Percentiles rank a stretch among this genome's conserved stretches.
These are phyloP conservation scores for Verticillium alfalfae DNA, from an alignment of 2,329 filamentous ascomycete species.

Conservation along the genomic window DNA sequence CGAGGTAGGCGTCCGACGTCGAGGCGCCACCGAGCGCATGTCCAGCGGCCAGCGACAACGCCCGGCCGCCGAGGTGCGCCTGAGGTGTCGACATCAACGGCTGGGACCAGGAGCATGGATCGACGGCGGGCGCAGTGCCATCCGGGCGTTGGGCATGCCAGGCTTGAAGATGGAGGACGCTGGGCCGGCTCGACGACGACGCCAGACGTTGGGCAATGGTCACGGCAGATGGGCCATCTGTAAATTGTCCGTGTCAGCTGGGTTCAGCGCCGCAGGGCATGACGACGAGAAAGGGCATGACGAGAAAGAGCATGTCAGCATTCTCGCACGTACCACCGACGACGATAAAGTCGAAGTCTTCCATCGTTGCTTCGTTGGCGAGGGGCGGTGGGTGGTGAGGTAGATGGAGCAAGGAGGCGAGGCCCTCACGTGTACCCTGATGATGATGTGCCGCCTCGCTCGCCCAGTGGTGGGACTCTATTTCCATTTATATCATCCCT, in stretches of 20 bases:
- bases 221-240: background rate
- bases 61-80: background rate
- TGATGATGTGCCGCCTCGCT: no score
- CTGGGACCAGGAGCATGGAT: background rate
- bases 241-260: background rate
- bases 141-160: background rate
- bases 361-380: background rate
- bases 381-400: background rate
- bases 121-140: background rate
- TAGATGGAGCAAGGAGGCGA: background rate
- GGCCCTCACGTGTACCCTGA: no score
- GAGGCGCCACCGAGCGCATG: background rate
- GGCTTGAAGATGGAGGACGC: background rate
- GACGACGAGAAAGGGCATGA: background rate
- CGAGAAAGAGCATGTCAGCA: background rate
- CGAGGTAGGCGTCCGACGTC: background rate
- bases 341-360: background rate
- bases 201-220: background rate
- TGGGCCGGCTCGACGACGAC: background rate
- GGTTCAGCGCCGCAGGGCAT: background rate
- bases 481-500: no score
- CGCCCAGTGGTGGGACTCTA: no score
- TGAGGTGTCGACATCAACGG: background rate
- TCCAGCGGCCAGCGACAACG: background rate
- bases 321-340: background rate